Percentiles rank a stretch among this genome's conserved stretches.
phyloP scores from a whole-genome alignment of 371 early-diverging fungal genomes.

The Saksenaea vasiformis region DNA sequence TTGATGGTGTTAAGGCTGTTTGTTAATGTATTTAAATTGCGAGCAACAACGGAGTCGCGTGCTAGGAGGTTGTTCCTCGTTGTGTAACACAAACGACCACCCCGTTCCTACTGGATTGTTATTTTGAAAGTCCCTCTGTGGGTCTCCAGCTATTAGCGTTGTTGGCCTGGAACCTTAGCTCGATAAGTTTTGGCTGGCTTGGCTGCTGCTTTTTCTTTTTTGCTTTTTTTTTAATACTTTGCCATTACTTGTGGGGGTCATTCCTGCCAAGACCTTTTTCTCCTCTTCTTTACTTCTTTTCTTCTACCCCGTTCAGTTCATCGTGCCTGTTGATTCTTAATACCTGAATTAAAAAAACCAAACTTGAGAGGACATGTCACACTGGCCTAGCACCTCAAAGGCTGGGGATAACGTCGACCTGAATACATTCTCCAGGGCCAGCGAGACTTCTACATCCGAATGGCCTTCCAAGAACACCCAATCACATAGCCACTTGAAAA shows the following conservation, averaged over 20 bases:
- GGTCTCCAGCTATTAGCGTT: not conserved
- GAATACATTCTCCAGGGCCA: slow-evolving; percentile 5
- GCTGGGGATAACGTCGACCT: slow-evolving; percentile 1
- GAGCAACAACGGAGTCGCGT: not conserved
- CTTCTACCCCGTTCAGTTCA: not conserved
- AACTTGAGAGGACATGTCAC: slow-evolving; percentile 2
- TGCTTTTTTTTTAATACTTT: too few relatives aligned
- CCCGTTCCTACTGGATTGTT: not conserved
- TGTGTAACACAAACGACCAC: not conserved
- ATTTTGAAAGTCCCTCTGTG: not conserved
- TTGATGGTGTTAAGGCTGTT: not conserved
- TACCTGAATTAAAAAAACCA: not conserved
- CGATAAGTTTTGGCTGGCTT: not conserved
- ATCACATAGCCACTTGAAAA: not conserved
- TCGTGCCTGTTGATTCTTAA: not conserved
- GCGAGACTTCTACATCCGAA: not conserved
- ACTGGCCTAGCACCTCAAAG: slow-evolving; percentile 3
- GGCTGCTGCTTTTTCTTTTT: not conserved
- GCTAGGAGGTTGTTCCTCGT: not conserved
- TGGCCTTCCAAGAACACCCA: not conserved
- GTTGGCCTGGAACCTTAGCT: not conserved
- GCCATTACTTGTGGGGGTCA: too few relatives aligned
- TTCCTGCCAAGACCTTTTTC: too few relatives aligned
- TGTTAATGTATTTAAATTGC: not conserved
- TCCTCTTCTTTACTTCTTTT: not conserved